phyloP scores from a whole-genome alignment of 257 asterid species.

The Oldenlandia corymbosa region DNA sequence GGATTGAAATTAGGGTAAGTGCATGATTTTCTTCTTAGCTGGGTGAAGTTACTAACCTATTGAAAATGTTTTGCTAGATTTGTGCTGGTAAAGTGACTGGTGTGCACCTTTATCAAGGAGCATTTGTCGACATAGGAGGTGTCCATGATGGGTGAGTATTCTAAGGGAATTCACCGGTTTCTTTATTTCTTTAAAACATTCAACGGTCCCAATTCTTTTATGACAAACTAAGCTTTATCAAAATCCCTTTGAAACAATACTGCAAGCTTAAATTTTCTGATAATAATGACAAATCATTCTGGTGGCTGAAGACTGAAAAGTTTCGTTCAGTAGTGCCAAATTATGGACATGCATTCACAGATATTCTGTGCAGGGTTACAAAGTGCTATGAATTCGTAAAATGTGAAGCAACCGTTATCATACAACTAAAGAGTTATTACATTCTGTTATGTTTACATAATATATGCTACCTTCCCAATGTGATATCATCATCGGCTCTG shows the following conservation, averaged over 20 bases:
- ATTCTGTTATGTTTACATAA: neutral
- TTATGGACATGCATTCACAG: neutral
- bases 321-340: neutral
- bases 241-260: neutral
- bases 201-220: too few relatives aligned
- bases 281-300: neutral
- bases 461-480: neutral
- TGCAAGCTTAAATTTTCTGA: neutral
- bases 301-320: neutral
- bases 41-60: conserved; percentile 12
- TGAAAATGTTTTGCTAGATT: conserved; percentile 40
- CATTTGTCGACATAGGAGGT: conserved; percentile 94
- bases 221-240: too few relatives aligned
- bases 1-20: neutral
- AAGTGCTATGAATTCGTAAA: neutral
- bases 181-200: conserved; percentile 1
- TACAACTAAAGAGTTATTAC: conserved; percentile 2
- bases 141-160: conserved; percentile 85
- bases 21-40: neutral
- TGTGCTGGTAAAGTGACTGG: conserved; percentile 93
- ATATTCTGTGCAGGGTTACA: neutral
- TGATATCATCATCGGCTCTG: neutral
- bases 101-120: conserved; percentile 95
- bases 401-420: neutral
- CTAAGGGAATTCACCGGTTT: conserved; percentile 4